Base-by-base conservation (phyloP, 805 yeast genomes). In the Scheffersomyces lignosus region DNA sequence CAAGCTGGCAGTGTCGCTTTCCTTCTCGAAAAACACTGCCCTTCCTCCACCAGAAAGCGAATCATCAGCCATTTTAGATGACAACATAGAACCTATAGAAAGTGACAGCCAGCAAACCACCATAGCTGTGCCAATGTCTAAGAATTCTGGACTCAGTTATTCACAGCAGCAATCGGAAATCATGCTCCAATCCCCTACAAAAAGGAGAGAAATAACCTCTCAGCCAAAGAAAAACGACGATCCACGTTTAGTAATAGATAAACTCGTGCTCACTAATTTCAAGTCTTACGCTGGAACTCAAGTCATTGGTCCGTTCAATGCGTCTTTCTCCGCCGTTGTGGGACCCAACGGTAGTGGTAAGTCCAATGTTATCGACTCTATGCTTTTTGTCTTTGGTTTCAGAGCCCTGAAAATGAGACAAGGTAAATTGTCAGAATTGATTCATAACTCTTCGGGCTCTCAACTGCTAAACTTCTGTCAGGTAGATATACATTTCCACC, bases 261-360 rank as follows among this genome's bases (percentile, higher is more conserved):
- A 79, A 47, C 62, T 93, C 18, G 83, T 83, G 1, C 70, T 95
- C 28, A 81, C 82, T 2, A 85, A 93, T 57, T 93, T 93, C 75
- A 93, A 93, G 57, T 89, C 97, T 0, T 93, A 93, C 57, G 98
- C 97, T 1, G 99, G 99, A 0, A 67, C 74, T 13, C 98, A 93
- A 63, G 78, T 78, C 5, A 86, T 93, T 34, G 99, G 99, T 0
- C 99, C 99, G 0, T 93, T 93, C 61, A 85, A 93, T 51, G 65
- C 90, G 25, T 87, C 95, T 4, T 95, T 93, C 54, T 87, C 96
- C 8, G 98, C 99, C 0, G 95, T 93, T 8, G 97, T 93, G 10
- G 99, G 99, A 0, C 99, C 99, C 4, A 93, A 93, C 59, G 99
- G 99, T 6, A 85, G 96, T 9, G 99, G 99, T 2, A 93, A 93